phyloP scores from a whole-genome alignment of 805 yeast species.

The Lipomyces oligophaga region DNA sequence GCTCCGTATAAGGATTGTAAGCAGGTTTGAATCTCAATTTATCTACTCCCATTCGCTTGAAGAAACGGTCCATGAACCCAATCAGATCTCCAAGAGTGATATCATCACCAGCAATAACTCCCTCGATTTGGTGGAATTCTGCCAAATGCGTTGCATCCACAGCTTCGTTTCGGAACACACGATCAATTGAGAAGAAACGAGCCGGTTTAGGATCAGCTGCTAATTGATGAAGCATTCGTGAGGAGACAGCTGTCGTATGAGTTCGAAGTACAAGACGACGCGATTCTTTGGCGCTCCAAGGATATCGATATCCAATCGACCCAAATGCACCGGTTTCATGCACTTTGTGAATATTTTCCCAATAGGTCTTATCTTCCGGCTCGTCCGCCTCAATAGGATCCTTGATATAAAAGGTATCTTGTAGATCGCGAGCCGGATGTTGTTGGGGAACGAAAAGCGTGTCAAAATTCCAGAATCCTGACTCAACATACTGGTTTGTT shows the following conservation, averaged over 20 bases:
- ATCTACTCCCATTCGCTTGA: slow-evolving; percentile 94
- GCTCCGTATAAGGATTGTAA: slow-evolving; percentile 98
- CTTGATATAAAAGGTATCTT: slow-evolving; percentile 95
- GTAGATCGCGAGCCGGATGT: slow-evolving; percentile 99
- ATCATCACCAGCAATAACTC: slow-evolving; percentile 95
- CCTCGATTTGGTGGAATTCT: slow-evolving; percentile 99
- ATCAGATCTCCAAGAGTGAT: slow-evolving; percentile 92
- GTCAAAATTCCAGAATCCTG: slow-evolving; percentile 99
- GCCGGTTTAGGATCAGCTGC: slow-evolving; percentile 65
- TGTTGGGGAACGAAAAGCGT: slow-evolving; percentile 96
- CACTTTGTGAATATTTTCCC: slow-evolving; percentile 72
- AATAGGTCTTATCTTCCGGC: slow-evolving; percentile 77
- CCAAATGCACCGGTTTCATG: slow-evolving; percentile 90
- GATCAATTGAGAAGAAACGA: slow-evolving; percentile 90
- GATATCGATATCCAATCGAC: slow-evolving; percentile 96
- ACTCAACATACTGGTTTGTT: slow-evolving; percentile 94
- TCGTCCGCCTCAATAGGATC: slow-evolving; percentile 79
- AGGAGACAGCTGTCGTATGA: slow-evolving; percentile 93
- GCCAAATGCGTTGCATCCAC: slow-evolving; percentile 99
- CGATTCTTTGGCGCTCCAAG: slow-evolving; percentile 92
- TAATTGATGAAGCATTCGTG: slow-evolving; percentile 78
- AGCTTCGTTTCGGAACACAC: slow-evolving; percentile 99
- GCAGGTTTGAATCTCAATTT: slow-evolving; percentile 97
- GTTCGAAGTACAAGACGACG: slow-evolving; percentile 91
- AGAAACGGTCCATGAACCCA: slow-evolving; percentile 97